Evolutionary conservation across 257 asterid species (phyloP).

Genomic region (Solanum virginianum): DNA sequence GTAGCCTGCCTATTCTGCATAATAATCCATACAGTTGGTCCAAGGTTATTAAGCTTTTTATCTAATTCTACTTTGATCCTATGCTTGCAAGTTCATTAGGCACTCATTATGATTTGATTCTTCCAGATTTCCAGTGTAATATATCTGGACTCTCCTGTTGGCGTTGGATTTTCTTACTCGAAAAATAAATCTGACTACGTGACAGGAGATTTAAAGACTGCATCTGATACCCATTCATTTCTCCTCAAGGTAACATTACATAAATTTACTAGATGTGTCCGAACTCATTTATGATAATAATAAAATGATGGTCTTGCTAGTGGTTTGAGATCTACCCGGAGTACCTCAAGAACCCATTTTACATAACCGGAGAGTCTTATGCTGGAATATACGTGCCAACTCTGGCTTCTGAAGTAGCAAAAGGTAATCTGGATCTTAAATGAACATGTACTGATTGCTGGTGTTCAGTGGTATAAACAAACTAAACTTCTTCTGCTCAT

Average conservation of each 20-base stretch:
- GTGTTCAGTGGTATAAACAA: background rate
- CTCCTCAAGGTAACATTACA: constrained; percentile 62
- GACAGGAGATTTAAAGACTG: constrained; percentile 81
- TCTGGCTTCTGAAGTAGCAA: constrained; percentile 66
- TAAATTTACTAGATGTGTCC: background rate
- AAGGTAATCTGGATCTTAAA: constrained; percentile 31
- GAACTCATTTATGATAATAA: background rate
- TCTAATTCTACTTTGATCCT: background rate
- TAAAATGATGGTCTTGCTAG: constrained; percentile 28
- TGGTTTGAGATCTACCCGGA: constrained; percentile 93
- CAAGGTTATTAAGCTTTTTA: constrained; percentile 41
- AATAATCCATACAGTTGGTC: constrained; percentile 92
- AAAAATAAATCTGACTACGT: constrained; percentile 46
- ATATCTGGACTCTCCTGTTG: constrained; percentile 90
- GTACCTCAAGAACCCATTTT: constrained; percentile 64
- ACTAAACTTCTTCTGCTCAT: background rate
- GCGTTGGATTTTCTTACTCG: constrained; percentile 85
- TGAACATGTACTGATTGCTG: background rate
- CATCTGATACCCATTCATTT: constrained; percentile 67
- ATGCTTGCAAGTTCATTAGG: background rate
- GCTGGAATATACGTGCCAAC: constrained; percentile 96
- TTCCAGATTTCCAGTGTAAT: constrained; percentile 63
- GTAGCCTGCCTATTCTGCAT: constrained; percentile 62
- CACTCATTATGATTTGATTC: background rate
- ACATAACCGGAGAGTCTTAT: constrained; percentile 81